phyloP scores from a whole-genome alignment of 352 stramenopile genomes.

The Phytophthora litchii region DNA sequence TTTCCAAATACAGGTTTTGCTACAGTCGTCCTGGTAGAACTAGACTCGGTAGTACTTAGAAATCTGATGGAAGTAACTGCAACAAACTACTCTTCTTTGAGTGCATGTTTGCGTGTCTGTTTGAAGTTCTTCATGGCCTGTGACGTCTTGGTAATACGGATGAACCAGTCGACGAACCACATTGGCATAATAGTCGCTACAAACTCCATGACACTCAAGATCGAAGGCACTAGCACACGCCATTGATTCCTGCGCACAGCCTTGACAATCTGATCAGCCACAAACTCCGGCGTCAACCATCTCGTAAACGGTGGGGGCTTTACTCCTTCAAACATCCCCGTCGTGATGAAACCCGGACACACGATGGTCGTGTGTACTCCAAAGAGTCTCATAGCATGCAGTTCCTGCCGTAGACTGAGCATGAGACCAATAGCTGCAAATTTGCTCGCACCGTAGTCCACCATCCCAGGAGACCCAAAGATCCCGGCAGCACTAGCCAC shows the following conservation, averaged over 20 bases:
- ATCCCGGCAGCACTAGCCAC: conserved; percentile 53
- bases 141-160: conserved; percentile 44
- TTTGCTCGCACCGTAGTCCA: conserved; percentile 65
- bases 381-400: conserved; percentile 42
- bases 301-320: conserved; percentile 38
- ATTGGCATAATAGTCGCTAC: conserved; percentile 44
- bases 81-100: conserved; percentile 50
- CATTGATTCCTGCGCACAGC: conserved; percentile 57
- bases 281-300: conserved; percentile 52
- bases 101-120: conserved; percentile 48
- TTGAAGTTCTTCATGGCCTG: conserved; percentile 55
- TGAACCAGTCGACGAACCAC: conserved; percentile 43
- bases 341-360: conserved; percentile 66
- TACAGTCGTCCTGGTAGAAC: no score
- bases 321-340: conserved; percentile 72
- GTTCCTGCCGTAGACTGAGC: conserved; percentile 54
- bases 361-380: conserved; percentile 58
- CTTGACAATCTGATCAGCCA: conserved; percentile 51
- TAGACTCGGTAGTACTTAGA: no score
- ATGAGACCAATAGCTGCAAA: conserved; percentile 49
- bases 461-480: conserved; percentile 51
- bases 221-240: conserved; percentile 41
- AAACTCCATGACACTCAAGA: conserved; percentile 40
- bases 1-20: no score
- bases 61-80: no score